Evolutionary conservation across 139 green algal species (phyloP).

Genomic region (Ostreobium quekettii): DNA sequence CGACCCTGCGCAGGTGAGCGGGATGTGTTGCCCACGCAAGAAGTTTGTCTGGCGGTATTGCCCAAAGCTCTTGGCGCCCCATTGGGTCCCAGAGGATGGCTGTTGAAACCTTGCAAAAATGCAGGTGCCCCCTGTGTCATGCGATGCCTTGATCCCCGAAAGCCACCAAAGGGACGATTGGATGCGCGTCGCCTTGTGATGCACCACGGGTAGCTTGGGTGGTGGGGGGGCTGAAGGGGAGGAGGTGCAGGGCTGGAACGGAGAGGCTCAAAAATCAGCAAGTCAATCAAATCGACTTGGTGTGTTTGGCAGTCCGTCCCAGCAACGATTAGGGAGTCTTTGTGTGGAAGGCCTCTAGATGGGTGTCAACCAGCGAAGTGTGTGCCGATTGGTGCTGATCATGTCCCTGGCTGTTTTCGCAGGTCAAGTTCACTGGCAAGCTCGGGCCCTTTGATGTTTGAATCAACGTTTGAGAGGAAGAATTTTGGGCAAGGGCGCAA

Average conservation of each 20-base stretch:
- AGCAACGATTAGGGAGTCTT: background rate
- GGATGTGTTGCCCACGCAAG: background rate
- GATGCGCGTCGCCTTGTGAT: too few relatives aligned
- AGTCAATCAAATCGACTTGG: background rate
- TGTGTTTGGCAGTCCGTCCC: background rate
- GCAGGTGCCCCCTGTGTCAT: background rate
- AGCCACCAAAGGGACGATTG: too few relatives aligned
- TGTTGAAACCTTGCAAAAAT: constrained; percentile 4
- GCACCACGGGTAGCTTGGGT: too few relatives aligned
- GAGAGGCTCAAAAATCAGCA: background rate
- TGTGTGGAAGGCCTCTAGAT: background rate
- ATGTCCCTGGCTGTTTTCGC: constrained; percentile 9
- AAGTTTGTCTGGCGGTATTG: background rate
- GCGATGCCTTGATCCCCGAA: too few relatives aligned
- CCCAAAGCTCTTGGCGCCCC: background rate
- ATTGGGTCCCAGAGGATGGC: background rate
- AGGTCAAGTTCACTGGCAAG: constrained; percentile 90
- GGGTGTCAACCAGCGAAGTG: background rate
- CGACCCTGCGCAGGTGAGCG: constrained; percentile 65
- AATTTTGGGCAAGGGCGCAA: constrained; percentile 23
- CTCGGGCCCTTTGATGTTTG: constrained; percentile 24
- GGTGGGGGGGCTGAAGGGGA: background rate
- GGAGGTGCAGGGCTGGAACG: background rate
- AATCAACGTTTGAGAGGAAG: constrained; percentile 13
- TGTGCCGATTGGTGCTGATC: background rate